Evolutionary conservation across 768 basidiomycete species (phyloP), one percentile per base, ranked within the genome.

Genomic region (Cantharellus anzutake): DNA sequence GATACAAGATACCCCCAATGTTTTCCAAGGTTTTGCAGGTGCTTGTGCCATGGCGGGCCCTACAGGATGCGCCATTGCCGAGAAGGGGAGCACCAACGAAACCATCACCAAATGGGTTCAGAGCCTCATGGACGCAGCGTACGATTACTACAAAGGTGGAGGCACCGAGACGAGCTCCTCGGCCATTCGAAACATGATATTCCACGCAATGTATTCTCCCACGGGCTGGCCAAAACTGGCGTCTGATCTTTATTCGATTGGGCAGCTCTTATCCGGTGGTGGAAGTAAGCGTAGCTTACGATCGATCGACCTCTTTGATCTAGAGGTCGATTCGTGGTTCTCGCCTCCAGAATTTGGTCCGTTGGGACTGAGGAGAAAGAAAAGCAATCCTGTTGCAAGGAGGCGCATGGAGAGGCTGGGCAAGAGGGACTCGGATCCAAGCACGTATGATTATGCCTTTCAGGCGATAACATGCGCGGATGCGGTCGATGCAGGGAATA

Each of bases 381-480:
- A 29, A 29, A 29, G 20, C 1, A 29, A 29, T 29, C 20, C 20
- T 29, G 20, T 29, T 1, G 20, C 20, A 29, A 29, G 20, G 20
- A 29, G 20, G 1, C 20, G 20, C 20, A 29, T 29, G 44, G 29
- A 48, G 44, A 48, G 11, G 11, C 29, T 48, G 44, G 11, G 11
- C 44, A 48, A 48, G 29, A 11, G 44, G 29, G 29, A 11, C 44
- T 11, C 11, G 29, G 44, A 48, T 48, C 44, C 44, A 11, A 11
- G 11, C 11, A 48, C 44, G 11, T 48, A 11, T 48, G 58, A 57
- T 29, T 57, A 56, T 29, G n/a, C 42, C 38, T 34, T 57, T 42
- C 35, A 57, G 34, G 58, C 58, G 7, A 59, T 59, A 51, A 58
- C 58, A 2, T 59, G 58, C 58, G 58, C 56, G 14, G 58, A 59